phyloP scores from a whole-genome alignment of 1,284 basidiomycete genomes.

The Vanrija sp. region DNA sequence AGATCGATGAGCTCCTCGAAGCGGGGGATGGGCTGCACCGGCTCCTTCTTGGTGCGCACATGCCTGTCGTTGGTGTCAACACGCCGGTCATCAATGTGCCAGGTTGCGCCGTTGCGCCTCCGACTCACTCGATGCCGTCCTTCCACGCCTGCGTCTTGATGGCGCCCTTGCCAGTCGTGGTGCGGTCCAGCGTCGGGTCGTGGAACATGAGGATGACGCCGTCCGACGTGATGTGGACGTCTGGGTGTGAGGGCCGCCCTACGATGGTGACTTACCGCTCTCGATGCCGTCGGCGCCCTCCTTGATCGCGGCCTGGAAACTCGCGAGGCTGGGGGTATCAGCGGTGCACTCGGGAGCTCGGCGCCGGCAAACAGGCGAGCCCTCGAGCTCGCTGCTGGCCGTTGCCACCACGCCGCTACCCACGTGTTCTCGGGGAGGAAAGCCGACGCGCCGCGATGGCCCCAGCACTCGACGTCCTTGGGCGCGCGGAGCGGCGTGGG shows the following conservation, averaged over 20 bases:
- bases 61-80: slow-evolving; percentile 46
- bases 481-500: slow-evolving; percentile 15
- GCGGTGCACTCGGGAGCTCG: slow-evolving; percentile 7
- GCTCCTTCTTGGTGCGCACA: slow-evolving; percentile 73
- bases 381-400: background rate
- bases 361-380: slow-evolving; percentile 2
- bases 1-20: slow-evolving; percentile 74
- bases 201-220: slow-evolving; percentile 94
- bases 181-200: slow-evolving; percentile 65
- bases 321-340: slow-evolving; percentile 63
- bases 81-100: too few relatives aligned
- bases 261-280: slow-evolving; percentile 51
- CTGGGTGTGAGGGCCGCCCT: slow-evolving; percentile 51
- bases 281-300: slow-evolving; percentile 94
- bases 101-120: too few relatives aligned
- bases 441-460: slow-evolving; percentile 79
- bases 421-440: slow-evolving; percentile 49
- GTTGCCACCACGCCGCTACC: slow-evolving; percentile 7
- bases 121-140: slow-evolving; percentile 47
- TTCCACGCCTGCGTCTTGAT: slow-evolving; percentile 52
- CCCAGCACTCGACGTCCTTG: slow-evolving; percentile 71
- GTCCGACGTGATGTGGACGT: slow-evolving; percentile 92
- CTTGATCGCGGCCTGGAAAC: slow-evolving; percentile 85
- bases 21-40: slow-evolving; percentile 80
- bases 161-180: slow-evolving; percentile 55